A percentile compares a stretch with the other conserved stretches of the same genome.
Evolutionary conservation across 2,329 filamentous ascomycete genomes (phyloP).

Genomic region (Colletotrichum simmondsii): DNA sequence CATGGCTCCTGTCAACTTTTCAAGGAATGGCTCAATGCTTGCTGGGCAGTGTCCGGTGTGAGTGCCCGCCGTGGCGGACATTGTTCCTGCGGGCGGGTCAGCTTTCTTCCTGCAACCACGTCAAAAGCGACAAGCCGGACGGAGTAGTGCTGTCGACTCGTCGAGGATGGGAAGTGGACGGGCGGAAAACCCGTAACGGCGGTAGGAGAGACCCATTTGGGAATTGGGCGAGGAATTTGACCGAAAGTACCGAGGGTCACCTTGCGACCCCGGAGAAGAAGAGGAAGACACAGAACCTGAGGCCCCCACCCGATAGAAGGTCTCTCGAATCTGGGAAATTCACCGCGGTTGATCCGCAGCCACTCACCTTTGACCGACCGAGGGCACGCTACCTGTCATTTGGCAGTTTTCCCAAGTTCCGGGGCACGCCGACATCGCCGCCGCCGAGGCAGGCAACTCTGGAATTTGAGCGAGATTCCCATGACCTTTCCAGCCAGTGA

Average conservation of each 20-base stretch:
- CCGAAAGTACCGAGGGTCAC: slow-evolving; percentile 24
- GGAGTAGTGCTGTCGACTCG: too few species aligned
- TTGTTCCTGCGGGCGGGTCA: slow-evolving; percentile 3
- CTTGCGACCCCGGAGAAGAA: slow-evolving; percentile 14
- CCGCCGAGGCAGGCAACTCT: not conserved
- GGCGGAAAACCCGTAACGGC: not conserved
- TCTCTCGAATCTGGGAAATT: slow-evolving; percentile 6
- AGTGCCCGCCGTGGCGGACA: not conserved
- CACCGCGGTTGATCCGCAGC: slow-evolving; percentile 28
- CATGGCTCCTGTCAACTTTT: not conserved
- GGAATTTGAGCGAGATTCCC: not conserved
- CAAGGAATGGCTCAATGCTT: not conserved
- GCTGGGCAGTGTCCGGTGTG: not conserved
- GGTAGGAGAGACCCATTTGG: not conserved
- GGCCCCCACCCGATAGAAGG: not conserved
- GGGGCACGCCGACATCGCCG: slow-evolving; percentile 10
- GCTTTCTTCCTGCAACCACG: slow-evolving; percentile 12
- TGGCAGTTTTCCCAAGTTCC: not conserved
- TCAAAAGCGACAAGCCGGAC: not conserved
- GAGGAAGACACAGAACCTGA: not conserved
- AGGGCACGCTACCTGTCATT: not conserved
- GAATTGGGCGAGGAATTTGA: slow-evolving; percentile 25
- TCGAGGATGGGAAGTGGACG: too few species aligned
- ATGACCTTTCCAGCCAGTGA: not conserved
- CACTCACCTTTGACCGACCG: slow-evolving; percentile 1